Percentiles rank a stretch among this genome's conserved stretches.
phyloP scores from a whole-genome alignment of 345 rosid species.

The Luvunga scandens region DNA sequence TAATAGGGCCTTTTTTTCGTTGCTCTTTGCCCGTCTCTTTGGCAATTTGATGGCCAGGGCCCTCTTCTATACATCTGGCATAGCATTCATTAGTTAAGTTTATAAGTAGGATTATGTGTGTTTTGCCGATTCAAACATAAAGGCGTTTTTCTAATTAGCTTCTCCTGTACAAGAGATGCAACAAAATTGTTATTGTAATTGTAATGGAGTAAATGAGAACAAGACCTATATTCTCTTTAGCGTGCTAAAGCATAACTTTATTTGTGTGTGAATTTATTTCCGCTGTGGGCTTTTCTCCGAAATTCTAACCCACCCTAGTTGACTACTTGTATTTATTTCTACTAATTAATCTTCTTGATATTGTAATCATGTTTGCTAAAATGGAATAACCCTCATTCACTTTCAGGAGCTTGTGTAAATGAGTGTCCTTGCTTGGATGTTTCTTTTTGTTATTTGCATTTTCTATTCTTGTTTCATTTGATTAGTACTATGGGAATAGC shows the following conservation, averaged over 20 bases:
- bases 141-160: too few relatives aligned
- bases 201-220: not conserved
- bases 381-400: not conserved
- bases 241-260: not conserved
- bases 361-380: not conserved
- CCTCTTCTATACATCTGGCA: not conserved
- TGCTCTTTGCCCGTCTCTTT: not conserved
- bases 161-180: too few relatives aligned
- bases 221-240: not conserved
- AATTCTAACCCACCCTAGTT: not conserved
- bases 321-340: not conserved
- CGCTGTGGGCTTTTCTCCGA: not conserved
- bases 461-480: not conserved
- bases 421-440: not conserved
- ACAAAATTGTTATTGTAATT: too few relatives aligned
- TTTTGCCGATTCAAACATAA: too few relatives aligned
- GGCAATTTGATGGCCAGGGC: not conserved
- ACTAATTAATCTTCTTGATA: not conserved
- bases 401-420: not conserved
- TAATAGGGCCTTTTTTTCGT: not conserved
- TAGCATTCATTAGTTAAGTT: not conserved
- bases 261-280: not conserved
- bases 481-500: not conserved
- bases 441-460: not conserved
- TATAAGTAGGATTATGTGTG: not conserved